phyloP scores from a whole-genome alignment of 768 basidiomycete genomes.

The Pleurotus pulmonarius region DNA sequence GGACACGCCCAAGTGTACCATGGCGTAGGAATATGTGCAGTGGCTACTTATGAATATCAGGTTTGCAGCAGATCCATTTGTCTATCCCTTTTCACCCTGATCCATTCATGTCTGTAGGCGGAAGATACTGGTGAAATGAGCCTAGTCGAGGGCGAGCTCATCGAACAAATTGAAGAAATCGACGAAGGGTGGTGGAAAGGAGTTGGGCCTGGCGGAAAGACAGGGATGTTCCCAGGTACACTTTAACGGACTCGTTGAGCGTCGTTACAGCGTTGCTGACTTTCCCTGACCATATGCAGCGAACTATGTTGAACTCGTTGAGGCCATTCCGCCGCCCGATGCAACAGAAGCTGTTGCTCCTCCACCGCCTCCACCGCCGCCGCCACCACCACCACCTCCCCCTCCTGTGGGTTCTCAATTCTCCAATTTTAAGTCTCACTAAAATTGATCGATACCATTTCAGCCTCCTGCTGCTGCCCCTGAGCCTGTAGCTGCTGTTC shows the following conservation, averaged over 20 bases:
- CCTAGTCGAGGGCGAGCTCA: conserved; percentile 74
- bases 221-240: conserved; percentile 82
- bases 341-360: conserved; percentile 44
- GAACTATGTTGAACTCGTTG: conserved; percentile 83
- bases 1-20: neutral
- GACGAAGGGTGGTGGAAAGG: conserved; percentile 95
- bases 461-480: conserved; percentile 28
- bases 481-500: neutral
- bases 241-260: conserved; percentile 16
- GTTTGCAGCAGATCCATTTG: conserved; percentile 20
- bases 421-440: neutral
- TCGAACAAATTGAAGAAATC: conserved; percentile 79
- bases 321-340: conserved; percentile 32
- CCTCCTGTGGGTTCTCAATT: conserved; percentile 30
- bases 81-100: neutral
- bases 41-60: conserved; percentile 83
- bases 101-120: conserved; percentile 36
- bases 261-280: neutral
- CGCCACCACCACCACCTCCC: conserved; percentile 17
- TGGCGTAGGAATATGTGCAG: conserved; percentile 57
- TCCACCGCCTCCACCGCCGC: conserved; percentile 44
- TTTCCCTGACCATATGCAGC: conserved; percentile 35
- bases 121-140: conserved; percentile 84
- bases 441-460: neutral
- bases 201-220: conserved; percentile 62